phyloP scores from a whole-genome alignment of 768 basidiomycete species.

The Auriscalpium microsporum region DNA sequence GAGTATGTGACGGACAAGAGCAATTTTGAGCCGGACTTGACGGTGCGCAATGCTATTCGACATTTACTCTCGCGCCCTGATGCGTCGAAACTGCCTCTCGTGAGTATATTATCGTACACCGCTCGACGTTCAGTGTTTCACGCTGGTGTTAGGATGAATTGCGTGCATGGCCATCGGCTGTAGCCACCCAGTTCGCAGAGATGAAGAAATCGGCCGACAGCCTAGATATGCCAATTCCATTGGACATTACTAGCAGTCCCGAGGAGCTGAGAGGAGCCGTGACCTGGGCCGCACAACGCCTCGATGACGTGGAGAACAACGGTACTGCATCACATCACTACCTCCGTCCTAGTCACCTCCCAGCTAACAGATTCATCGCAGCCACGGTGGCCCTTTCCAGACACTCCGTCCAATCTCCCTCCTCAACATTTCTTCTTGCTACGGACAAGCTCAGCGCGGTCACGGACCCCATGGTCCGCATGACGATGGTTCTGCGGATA shows the following conservation, averaged over 20 bases:
- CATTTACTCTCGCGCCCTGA: slow-evolving; percentile 26
- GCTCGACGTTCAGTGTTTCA: slow-evolving; percentile 2
- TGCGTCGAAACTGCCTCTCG: slow-evolving; percentile 1
- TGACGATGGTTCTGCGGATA: slow-evolving; percentile 29
- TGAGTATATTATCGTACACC: not conserved
- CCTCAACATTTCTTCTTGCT: slow-evolving; percentile 24
- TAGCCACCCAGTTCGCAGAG: too few species aligned
- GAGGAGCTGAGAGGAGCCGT: slow-evolving; percentile 5
- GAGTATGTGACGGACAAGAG: slow-evolving; percentile 60
- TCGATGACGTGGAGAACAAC: slow-evolving; percentile 9
- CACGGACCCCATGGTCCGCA: slow-evolving; percentile 13
- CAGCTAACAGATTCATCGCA: not conserved
- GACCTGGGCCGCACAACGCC: not conserved
- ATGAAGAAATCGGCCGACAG: too few species aligned
- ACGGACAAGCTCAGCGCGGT: slow-evolving; percentile 2
- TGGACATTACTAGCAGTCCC: slow-evolving; percentile 7
- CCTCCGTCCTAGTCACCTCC: not conserved
- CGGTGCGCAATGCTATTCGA: slow-evolving; percentile 69
- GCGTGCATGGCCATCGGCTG: too few species aligned
- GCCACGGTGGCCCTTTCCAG: slow-evolving; percentile 6
- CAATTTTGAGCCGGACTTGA: slow-evolving; percentile 67
- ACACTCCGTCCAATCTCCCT: slow-evolving; percentile 12
- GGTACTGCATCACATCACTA: not conserved
- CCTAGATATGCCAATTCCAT: not conserved
- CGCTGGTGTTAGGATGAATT: too few species aligned